Percentiles rank a stretch among this genome's conserved stretches.
Evolutionary conservation across 352 stramenopile genomes (phyloP).

Genomic region (Pythium monospermum): DNA sequence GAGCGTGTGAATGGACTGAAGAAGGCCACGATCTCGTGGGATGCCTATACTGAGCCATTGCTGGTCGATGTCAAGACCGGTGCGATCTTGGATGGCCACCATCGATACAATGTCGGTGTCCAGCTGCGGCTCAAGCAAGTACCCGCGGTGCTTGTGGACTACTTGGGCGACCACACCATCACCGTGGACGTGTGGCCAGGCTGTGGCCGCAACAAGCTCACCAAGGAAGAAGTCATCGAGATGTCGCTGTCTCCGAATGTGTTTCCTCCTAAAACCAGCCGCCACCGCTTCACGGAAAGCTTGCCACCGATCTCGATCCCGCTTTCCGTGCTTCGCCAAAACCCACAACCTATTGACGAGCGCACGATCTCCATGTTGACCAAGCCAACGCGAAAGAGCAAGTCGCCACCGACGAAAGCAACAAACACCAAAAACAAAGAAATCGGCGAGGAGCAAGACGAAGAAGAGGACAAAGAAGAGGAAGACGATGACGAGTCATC

Average conservation of each 20-base stretch:
- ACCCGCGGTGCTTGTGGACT: slow-evolving; percentile 75
- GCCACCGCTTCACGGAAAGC: slow-evolving; percentile 76
- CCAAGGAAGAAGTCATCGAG: slow-evolving; percentile 77
- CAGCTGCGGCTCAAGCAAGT: slow-evolving; percentile 69
- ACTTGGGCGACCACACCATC: slow-evolving; percentile 67
- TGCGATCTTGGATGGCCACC: slow-evolving; percentile 80
- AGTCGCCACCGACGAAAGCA: too few relatives aligned
- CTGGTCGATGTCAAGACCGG: slow-evolving; percentile 76
- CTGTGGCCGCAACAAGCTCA: slow-evolving; percentile 56
- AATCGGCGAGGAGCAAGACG: neutral
- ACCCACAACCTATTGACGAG: slow-evolving; percentile 46
- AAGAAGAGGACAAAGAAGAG: neutral
- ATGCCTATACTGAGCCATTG: slow-evolving; percentile 76
- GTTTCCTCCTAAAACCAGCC: slow-evolving; percentile 82
- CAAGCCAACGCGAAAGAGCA: too few relatives aligned
- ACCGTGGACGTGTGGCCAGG: slow-evolving; percentile 75
- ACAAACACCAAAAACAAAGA: neutral
- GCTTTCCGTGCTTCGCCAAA: slow-evolving; percentile 60
- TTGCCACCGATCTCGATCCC: slow-evolving; percentile 80
- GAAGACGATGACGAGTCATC: slow-evolving; percentile 1
- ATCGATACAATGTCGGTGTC: slow-evolving; percentile 75
- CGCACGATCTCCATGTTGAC: slow-evolving; percentile 15
- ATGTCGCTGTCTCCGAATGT: slow-evolving; percentile 80
- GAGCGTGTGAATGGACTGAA: slow-evolving; percentile 73
- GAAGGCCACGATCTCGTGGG: slow-evolving; percentile 74